Conservation (phyloP, 1,139 yeast species). For the Saccharomycopsis crataegensis region DNA sequence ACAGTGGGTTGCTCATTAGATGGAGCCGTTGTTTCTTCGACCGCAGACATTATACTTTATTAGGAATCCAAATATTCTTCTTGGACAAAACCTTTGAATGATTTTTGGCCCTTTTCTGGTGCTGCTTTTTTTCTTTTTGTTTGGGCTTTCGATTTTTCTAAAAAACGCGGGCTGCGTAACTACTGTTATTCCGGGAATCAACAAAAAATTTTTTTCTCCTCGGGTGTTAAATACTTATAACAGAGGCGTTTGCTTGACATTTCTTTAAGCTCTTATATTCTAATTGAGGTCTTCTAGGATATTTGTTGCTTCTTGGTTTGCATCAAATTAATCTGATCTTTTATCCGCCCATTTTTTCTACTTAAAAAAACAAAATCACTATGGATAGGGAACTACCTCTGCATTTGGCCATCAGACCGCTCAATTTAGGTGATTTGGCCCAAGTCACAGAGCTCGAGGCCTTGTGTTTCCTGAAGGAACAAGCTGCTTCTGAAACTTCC, state of each 20-base stretch:
- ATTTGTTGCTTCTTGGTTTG: too few species aligned
- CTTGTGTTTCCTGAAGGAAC: slow-evolving; percentile 62
- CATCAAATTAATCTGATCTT: too few species aligned
- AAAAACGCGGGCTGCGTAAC: background rate
- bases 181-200: too few species aligned
- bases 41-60: background rate
- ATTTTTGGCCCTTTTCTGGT: background rate
- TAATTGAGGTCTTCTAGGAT: too few species aligned
- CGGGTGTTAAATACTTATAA: too few species aligned
- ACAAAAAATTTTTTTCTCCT: too few species aligned
- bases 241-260: too few species aligned
- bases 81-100: background rate
- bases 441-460: slow-evolving; percentile 56
- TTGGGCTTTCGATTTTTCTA: background rate
- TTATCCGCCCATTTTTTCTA: too few species aligned
- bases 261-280: too few species aligned
- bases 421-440: slow-evolving; percentile 60
- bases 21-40: background rate
- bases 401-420: slow-evolving; percentile 77
- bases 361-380: background rate
- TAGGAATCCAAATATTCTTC: background rate
- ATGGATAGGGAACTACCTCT: slow-evolving; percentile 34
- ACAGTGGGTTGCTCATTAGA: background rate
- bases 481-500: slow-evolving; percentile 59
- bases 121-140: background rate